phyloP scores from a whole-genome alignment of 768 basidiomycete species.

The Auriscalpium orientale region DNA sequence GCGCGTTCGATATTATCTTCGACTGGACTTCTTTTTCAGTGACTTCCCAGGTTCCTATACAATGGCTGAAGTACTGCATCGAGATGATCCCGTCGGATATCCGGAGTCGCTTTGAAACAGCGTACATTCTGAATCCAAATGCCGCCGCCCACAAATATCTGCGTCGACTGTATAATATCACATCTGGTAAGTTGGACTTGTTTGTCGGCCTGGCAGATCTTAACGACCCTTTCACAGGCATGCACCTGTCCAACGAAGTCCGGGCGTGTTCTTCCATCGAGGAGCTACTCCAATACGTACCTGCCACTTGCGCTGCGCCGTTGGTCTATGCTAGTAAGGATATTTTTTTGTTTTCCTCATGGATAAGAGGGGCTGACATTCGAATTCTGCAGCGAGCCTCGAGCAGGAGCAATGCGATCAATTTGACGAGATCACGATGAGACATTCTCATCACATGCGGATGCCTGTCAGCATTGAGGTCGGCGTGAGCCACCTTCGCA shows the following conservation, averaged over 20 bases:
- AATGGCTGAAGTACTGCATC: conserved; percentile 73
- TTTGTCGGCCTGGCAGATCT: neutral
- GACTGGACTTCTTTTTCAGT: conserved; percentile 77
- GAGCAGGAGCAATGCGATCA: conserved; percentile 50
- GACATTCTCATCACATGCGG: conserved; percentile 54
- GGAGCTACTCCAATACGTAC: conserved; percentile 52
- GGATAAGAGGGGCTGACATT: conserved; percentile 1
- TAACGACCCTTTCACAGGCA: neutral
- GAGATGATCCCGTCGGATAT: conserved; percentile 71
- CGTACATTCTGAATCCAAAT: conserved; percentile 73
- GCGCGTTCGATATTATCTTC: conserved; percentile 62
- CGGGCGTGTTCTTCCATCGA: conserved; percentile 56
- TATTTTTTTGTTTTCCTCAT: neutral
- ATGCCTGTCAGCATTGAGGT: conserved; percentile 67
- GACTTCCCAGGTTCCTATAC: conserved; percentile 70
- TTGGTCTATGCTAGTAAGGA: conserved; percentile 54
- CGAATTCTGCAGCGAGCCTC: conserved; percentile 37
- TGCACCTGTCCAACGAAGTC: conserved; percentile 24
- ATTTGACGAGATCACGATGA: conserved; percentile 62
- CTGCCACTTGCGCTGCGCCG: conserved; percentile 36
- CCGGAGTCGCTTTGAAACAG: conserved; percentile 47
- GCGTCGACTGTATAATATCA: conserved; percentile 69
- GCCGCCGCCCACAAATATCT: conserved; percentile 63
- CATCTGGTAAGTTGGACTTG: conserved; percentile 32
- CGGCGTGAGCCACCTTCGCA: conserved; percentile 61